Evolutionary conservation across 495 filamentous ascomycete genomes (phyloP).

Genomic region (Lasiosphaeria miniovina): DNA sequence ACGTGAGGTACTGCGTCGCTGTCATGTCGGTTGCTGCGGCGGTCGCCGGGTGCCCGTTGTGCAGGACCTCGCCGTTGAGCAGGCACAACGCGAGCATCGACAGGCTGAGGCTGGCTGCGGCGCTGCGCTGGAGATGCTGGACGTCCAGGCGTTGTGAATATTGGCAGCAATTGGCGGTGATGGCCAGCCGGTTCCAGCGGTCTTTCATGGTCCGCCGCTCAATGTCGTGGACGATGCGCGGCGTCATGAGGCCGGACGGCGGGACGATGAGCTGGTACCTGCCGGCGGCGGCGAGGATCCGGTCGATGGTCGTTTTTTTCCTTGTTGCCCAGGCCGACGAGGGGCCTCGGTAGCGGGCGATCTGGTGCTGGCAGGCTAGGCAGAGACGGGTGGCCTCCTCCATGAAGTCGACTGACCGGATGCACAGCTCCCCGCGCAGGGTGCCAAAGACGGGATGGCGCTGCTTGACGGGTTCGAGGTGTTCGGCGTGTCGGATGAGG

Average conservation of each 20-base stretch:
- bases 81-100: slow-evolving; percentile 27
- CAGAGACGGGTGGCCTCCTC: neutral
- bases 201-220: slow-evolving; percentile 11
- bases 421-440: neutral
- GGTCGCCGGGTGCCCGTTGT: neutral
- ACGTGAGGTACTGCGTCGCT: neutral
- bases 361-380: neutral
- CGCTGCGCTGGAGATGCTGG: neutral
- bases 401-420: neutral
- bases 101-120: slow-evolving; percentile 19
- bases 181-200: slow-evolving; percentile 28
- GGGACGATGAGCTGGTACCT: neutral
- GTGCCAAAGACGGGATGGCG: neutral
- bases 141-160: slow-evolving; percentile 23
- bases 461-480: neutral
- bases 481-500: neutral
- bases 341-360: neutral
- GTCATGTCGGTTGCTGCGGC: neutral
- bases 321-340: too few species aligned
- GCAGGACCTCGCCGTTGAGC: slow-evolving; percentile 25
- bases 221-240: slow-evolving; percentile 13
- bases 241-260: neutral
- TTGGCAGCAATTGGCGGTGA: slow-evolving; percentile 31
- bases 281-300: neutral
- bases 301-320: neutral